phyloP scores from a whole-genome alignment of 257 asterid genomes.

The Forsythia viridissima region DNA sequence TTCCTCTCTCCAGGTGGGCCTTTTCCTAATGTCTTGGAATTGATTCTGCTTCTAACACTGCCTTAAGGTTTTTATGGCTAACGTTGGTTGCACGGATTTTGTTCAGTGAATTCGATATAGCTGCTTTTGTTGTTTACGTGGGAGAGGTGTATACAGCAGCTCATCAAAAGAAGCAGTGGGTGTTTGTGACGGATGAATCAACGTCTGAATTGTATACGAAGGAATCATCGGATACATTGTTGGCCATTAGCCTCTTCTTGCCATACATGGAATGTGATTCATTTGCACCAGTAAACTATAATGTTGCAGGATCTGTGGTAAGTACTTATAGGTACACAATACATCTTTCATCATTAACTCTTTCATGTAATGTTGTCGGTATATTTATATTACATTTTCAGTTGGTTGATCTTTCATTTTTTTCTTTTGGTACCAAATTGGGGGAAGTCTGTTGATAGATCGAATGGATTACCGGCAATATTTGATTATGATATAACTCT shows the following conservation, averaged over 20 bases:
- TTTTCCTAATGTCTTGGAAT: slow-evolving; percentile 18
- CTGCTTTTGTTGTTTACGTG: slow-evolving; percentile 74
- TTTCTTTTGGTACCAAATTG: background rate
- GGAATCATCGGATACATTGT: slow-evolving; percentile 50
- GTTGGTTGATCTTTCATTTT: too few species aligned
- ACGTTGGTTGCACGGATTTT: slow-evolving; percentile 29
- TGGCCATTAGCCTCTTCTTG: slow-evolving; percentile 75
- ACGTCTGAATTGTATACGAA: slow-evolving; percentile 31
- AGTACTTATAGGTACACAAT: slow-evolving; percentile 18
- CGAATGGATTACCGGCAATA: background rate
- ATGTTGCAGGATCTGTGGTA: slow-evolving; percentile 77
- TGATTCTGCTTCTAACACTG: slow-evolving; percentile 22
- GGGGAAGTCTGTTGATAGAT: background rate
- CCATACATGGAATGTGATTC: slow-evolving; percentile 49
- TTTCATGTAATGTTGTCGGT: background rate
- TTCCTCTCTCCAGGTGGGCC: slow-evolving; percentile 74
- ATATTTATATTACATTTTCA: too few species aligned
- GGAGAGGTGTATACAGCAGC: slow-evolving; percentile 73
- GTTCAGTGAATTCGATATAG: slow-evolving; percentile 87
- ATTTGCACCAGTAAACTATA: slow-evolving; percentile 53
- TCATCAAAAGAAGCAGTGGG: slow-evolving; percentile 84
- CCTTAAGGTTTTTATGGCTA: slow-evolving; percentile 20
- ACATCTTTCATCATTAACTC: background rate
- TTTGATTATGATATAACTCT: background rate
- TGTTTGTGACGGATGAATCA: slow-evolving; percentile 81